Evolutionary conservation across 345 rosid species (phyloP), one percentile per base, ranked within the genome.

Genomic region (Camelina sativa): DNA sequence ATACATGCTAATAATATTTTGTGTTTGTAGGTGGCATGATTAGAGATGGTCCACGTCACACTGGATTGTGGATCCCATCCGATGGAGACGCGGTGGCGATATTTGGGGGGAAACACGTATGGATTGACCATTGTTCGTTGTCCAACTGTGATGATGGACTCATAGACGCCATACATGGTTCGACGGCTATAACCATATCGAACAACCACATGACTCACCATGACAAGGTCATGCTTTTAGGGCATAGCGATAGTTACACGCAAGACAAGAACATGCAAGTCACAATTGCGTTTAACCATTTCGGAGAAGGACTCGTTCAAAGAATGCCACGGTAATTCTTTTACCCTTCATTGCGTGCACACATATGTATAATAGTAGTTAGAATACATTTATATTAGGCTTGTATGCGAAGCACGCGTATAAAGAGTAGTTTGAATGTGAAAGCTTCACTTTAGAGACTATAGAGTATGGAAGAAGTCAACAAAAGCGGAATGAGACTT

Each of bases 231-330:
- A 91, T 91, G 90, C 82, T 91, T 8, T 65, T 91, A 73, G 96
- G 96, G 6, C 88, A 87, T 43, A 91, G 86, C 54, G 94, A 91
- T 77, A 71, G 85, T 5, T 88, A 82, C 61, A 82, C 89, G 3
- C 82, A 75, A 38, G 96, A 91, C 76, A 88, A 81, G 81, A 40
- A 77, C 78, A 91, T 91, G 96, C 96, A 88, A 54, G 89, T 85
- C 63, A 91, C 96, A 28, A 64, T 91, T 47, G 96, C 96, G 20
- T 91, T 91, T 76, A 91, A 91, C 83, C 96, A 88, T 76, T 91
- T 91, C 13, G 93, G 96, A 9, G 90, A 90, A 85, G 96, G 96
- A 4, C 76, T 90, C 1, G 91, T 90, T n/a, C 96, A 91, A 68
- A 87, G 96, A 71, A 91, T 88, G 90, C 96, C 96, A 48, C 80